Base-by-base conservation (phyloP, 257 asterid species). In the Pogostemon cablin region DNA sequence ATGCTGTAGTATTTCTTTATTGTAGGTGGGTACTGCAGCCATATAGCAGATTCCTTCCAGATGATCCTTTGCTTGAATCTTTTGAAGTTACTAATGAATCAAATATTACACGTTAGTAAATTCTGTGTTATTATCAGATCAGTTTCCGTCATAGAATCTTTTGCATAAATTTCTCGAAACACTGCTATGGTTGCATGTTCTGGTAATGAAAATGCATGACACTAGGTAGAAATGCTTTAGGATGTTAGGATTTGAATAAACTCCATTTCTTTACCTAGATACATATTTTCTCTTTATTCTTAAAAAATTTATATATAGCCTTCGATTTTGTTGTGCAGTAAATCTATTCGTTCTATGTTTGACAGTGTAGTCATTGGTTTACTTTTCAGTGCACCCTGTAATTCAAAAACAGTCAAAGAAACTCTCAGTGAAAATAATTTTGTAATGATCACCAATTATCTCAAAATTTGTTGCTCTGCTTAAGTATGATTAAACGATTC, bases 1-100 rank as follows among this genome's bases (percentile, higher is more conserved):
- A 93, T 79, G 82, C 96, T 7, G 96, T 93, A 67, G 83, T 91
- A 62, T 93, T 93, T 82, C 92, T 93, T 40, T 82, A 93, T 59
- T 90, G 98, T 3, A 88, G 91, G 98, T 93, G 41, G 40, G 84
- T 75, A 74, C 62, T 70, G 10, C 96, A 93, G 85, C 98, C 99
- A 48, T 89, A 75, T 72, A 91, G 96, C 66, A 70, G 86, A 54
- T 77, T 88, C 34, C 96, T 91, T 81, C 96, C 98, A n/a, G 95
- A 91, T 58, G 88, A 93, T 86, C 91, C 98, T 46, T 77, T 93
- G 81, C 95, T 93, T 10, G 88, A 89, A 66, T 91, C 96, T 78
- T 86, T 93, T 66, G 87, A 87, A 53, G 80, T 82, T 48, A 67
- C 81, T 5, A 74, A 75, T 72, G 88, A 77, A 43, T 82, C 91